Evolutionary conservation across 2,329 filamentous ascomycete genomes (phyloP).

Genomic region (Claviceps humidiphila): DNA sequence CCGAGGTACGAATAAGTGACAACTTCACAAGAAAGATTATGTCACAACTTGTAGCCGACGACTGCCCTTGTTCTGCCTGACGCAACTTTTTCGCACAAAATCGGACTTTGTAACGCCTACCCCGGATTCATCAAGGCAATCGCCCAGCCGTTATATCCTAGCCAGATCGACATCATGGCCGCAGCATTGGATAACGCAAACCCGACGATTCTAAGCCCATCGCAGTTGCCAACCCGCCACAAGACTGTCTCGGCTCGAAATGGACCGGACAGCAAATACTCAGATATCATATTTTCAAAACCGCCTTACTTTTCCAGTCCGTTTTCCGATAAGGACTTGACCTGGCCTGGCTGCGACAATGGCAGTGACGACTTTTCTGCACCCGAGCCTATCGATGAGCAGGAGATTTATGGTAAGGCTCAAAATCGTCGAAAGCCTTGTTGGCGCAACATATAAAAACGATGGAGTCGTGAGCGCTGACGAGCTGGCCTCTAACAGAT

Average conservation of each 20-base stretch:
- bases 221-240: slow-evolving; percentile 73
- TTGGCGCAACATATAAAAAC: not conserved
- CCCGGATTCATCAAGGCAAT: too few species aligned
- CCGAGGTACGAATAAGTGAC: too few species aligned
- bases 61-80: not conserved
- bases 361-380: slow-evolving; percentile 42
- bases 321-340: slow-evolving; percentile 23
- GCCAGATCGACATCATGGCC: slow-evolving; percentile 9
- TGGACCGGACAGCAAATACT: slow-evolving; percentile 34
- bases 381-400: slow-evolving; percentile 82
- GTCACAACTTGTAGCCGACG: too few species aligned
- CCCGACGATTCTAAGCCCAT: slow-evolving; percentile 78
- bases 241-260: slow-evolving; percentile 32
- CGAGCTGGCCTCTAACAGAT: slow-evolving; percentile 37
- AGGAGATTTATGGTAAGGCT: slow-evolving; percentile 78
- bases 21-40: too few species aligned
- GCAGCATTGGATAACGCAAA: slow-evolving; percentile 61
- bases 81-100: too few species aligned
- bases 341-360: slow-evolving; percentile 22
- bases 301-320: slow-evolving; percentile 29
- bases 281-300: slow-evolving; percentile 32
- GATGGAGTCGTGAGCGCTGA: not conserved
- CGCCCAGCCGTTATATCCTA: not conserved
- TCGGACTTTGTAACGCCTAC: not conserved
- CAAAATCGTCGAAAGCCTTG: not conserved